Evolutionary conservation across 2,329 filamentous ascomycete genomes (phyloP).

Genomic region (Magnaporthales sp.): DNA sequence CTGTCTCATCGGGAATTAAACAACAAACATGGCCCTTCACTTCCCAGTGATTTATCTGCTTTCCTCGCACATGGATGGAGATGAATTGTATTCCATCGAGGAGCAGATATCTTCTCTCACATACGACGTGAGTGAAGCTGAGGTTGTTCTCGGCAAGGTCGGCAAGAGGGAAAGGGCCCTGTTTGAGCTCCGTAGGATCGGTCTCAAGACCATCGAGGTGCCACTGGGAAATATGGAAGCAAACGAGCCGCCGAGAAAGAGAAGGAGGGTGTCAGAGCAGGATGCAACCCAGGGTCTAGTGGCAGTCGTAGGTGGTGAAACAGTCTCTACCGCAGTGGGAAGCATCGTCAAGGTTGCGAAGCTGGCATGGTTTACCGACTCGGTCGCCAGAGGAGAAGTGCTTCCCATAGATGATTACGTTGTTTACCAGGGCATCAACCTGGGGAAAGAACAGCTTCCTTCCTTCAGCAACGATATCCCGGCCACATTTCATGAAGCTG

Average conservation of each 20-base stretch:
- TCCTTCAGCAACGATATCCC: background rate
- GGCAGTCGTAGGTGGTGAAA: background rate
- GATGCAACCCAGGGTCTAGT: conserved; percentile 2
- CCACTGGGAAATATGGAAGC: conserved; percentile 4
- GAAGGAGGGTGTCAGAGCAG: conserved; percentile 7
- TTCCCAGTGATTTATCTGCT: conserved; percentile 67
- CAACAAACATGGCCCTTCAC: conserved; percentile 18
- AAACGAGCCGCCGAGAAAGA: conserved; percentile 5
- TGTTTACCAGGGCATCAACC: conserved; percentile 39
- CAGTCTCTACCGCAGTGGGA: background rate
- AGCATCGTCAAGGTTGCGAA: conserved; percentile 40
- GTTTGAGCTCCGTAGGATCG: conserved; percentile 66
- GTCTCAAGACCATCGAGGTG: conserved; percentile 48
- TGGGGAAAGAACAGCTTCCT: background rate
- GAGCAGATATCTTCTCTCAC: conserved; percentile 58
- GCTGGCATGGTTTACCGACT: conserved; percentile 50
- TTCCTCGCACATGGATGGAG: conserved; percentile 55
- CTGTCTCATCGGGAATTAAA: background rate
- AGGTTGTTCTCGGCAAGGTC: conserved; percentile 67
- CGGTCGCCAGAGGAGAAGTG: conserved; percentile 30
- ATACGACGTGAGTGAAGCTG: conserved; percentile 62
- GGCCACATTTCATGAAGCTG: background rate
- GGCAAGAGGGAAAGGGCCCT: conserved; percentile 59
- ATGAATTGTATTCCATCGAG: conserved; percentile 56
- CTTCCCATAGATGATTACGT: conserved; percentile 42